phyloP scores from a whole-genome alignment of 2,329 filamentous ascomycete species.

The Parafenestella ontariensis region DNA sequence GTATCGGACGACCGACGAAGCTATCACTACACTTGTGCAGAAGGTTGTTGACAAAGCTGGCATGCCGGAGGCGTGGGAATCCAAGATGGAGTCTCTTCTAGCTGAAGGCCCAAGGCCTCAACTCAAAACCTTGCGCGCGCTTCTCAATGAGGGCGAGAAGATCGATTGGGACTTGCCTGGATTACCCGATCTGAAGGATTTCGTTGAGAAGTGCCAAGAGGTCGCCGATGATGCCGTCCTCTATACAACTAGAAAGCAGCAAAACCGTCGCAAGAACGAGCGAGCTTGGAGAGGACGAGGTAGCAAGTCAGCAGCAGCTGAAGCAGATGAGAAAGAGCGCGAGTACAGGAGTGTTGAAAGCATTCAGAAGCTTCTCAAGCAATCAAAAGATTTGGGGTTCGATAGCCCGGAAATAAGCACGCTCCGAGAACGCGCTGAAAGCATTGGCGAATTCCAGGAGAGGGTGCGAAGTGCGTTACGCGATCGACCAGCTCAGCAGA shows the following conservation, averaged over 20 bases:
- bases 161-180: constrained; percentile 90
- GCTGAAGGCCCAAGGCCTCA: constrained; percentile 85
- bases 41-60: constrained; percentile 87
- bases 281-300: constrained; percentile 79
- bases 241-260: constrained; percentile 96
- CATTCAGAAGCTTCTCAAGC: constrained; percentile 81
- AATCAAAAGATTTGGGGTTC: constrained; percentile 88
- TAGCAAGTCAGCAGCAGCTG: constrained; percentile 67
- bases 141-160: constrained; percentile 92
- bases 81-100: constrained; percentile 84
- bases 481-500: constrained; percentile 56
- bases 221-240: constrained; percentile 97
- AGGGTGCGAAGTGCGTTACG: constrained; percentile 75
- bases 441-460: constrained; percentile 83
- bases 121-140: constrained; percentile 81
- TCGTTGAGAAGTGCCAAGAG: constrained; percentile 95
- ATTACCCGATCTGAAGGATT: constrained; percentile 80
- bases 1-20: constrained; percentile 78
- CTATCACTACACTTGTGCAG: constrained; percentile 69
- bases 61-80: constrained; percentile 86
- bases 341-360: constrained; percentile 89
- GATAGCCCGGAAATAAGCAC: constrained; percentile 90
- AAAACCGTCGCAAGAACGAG: constrained; percentile 94
- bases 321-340: constrained; percentile 82
- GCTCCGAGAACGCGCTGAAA: constrained; percentile 82